Evolutionary conservation across 164 flowering plant genomes (phyloP).

Genomic region (Chloranthus sessilifolius): DNA sequence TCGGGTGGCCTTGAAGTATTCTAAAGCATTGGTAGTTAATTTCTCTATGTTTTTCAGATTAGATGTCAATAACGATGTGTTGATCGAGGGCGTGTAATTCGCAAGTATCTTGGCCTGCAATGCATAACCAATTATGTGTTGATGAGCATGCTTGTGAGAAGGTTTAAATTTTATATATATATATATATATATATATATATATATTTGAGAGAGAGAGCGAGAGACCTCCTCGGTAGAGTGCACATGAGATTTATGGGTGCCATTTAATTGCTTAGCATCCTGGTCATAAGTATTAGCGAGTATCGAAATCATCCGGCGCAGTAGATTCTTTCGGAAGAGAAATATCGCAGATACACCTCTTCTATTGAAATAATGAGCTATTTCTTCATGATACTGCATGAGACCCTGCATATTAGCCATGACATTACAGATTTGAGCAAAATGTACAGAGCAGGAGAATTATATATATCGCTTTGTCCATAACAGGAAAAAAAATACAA

Average conservation of each 20-base stretch:
- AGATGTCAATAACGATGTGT: conserved; percentile 29
- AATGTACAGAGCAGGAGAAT: too few relatives aligned
- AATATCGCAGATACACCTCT: conserved; percentile 48
- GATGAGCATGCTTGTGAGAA: too few relatives aligned
- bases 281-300: conserved; percentile 58
- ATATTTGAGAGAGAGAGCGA: neutral
- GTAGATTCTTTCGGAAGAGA: conserved; percentile 52
- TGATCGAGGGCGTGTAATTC: conserved; percentile 45
- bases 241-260: conserved; percentile 72
- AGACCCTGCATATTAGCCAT: conserved; percentile 28
- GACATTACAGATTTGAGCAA: neutral
- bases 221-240: conserved; percentile 52
- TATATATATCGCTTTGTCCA: too few relatives aligned
- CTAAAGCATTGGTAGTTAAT: conserved; percentile 31
- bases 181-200: too few relatives aligned
- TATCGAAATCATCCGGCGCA: conserved; percentile 50
- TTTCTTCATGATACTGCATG: conserved; percentile 29
- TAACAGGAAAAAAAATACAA: too few relatives aligned
- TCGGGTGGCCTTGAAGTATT: conserved; percentile 51
- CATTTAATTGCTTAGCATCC: conserved; percentile 47
- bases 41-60: conserved; percentile 35
- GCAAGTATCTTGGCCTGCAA: conserved; percentile 63
- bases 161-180: too few relatives aligned
- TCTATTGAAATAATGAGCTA: conserved; percentile 29
- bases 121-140: neutral